Conservation (phyloP, 768 basidiomycete genomes). For the Pleurotus tuber-regium region DNA sequence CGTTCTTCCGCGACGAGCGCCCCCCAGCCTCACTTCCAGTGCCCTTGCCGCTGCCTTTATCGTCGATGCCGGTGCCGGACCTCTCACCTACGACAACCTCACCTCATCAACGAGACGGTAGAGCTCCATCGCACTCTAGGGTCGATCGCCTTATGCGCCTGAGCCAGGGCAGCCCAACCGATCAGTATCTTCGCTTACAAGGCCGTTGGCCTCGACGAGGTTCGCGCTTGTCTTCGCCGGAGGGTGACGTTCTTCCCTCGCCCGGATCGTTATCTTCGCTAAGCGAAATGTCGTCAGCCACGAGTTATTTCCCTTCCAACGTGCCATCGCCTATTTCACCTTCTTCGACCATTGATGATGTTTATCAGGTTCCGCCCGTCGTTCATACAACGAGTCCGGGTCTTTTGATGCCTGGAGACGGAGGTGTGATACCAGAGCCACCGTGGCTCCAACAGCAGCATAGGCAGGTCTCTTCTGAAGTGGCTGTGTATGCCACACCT, state of each 20-base stretch:
- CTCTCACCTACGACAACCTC: constrained; percentile 14
- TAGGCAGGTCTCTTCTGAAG: not conserved
- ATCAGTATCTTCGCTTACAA: constrained; percentile 10
- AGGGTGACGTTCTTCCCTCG: constrained; percentile 25
- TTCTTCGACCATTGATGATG: constrained; percentile 10
- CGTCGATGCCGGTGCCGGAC: constrained; percentile 10
- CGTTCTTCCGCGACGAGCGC: constrained; percentile 55
- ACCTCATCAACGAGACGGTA: constrained; percentile 24
- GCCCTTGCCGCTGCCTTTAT: constrained; percentile 25
- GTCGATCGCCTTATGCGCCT: constrained; percentile 32
- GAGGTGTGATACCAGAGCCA: constrained; percentile 3
- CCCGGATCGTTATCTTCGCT: constrained; percentile 14
- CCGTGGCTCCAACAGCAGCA: constrained; percentile 10
- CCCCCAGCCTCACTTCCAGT: constrained; percentile 31
- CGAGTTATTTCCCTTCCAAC: constrained; percentile 12
- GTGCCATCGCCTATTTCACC: constrained; percentile 22
- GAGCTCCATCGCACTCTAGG: constrained; percentile 30
- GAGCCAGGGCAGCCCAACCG: constrained; percentile 26
- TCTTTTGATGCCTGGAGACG: constrained; percentile 2
- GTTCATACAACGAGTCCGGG: not conserved
- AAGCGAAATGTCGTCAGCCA: constrained; percentile 8
- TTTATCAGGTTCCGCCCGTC: not conserved
- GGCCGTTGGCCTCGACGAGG: constrained; percentile 27
- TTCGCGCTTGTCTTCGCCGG: constrained; percentile 35
- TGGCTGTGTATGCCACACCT: not conserved